Percentiles rank a stretch among this genome's conserved stretches.
Evolutionary conservation across 176 grass and related monocot species (phyloP).

Genomic region (maize (Zea mays)): DNA sequence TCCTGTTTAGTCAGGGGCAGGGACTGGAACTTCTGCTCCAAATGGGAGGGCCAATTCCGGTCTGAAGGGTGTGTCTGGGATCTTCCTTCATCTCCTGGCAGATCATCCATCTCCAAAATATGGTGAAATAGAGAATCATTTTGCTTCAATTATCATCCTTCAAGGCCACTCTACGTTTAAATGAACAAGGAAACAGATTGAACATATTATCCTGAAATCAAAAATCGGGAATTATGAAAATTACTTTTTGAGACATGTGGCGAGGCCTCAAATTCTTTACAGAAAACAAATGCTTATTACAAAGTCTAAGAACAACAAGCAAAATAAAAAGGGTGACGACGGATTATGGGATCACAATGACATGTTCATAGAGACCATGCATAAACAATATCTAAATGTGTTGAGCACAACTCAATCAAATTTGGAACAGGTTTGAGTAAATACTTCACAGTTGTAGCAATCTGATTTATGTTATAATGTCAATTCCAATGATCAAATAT

Average conservation of each 20-base stretch:
- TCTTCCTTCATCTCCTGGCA: conserved; percentile 50
- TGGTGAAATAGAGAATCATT: conserved; percentile 49
- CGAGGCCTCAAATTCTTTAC: neutral
- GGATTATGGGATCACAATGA: neutral
- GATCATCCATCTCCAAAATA: conserved; percentile 74
- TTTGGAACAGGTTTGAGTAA: neutral
- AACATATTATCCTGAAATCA: neutral
- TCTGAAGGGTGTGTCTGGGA: conserved; percentile 54
- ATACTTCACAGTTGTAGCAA: neutral
- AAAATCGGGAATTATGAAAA: neutral
- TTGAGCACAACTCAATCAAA: neutral
- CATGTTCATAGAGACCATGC: neutral
- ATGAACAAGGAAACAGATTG: conserved; percentile 24
- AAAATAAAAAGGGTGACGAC: neutral
- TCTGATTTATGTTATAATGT: neutral
- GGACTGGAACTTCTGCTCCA: conserved; percentile 60
- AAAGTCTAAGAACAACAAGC: conserved; percentile 9
- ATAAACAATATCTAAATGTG: neutral
- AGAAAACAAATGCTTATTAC: neutral
- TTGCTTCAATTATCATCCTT: conserved; percentile 50
- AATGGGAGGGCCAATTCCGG: conserved; percentile 48
- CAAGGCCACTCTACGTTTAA: conserved; percentile 23
- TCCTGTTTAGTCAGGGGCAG: conserved; percentile 43
- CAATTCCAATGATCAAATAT: neutral
- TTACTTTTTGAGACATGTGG: neutral